Evolutionary conservation across 1,284 basidiomycete species (phyloP).

Genomic region (Puccinia sorghi): DNA sequence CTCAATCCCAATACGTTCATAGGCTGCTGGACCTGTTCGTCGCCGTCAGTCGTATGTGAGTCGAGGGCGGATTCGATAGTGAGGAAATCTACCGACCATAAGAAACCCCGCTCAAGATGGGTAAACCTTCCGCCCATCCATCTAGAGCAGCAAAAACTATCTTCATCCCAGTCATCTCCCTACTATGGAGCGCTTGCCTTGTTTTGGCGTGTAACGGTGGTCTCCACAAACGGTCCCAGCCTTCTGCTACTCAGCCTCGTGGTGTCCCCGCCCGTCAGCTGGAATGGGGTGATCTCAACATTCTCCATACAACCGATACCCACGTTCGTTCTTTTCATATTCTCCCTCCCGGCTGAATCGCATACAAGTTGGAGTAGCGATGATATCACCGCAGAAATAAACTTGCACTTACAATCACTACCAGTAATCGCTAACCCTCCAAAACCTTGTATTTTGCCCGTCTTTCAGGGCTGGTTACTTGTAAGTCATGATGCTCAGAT

Average conservation of each 20-base stretch:
- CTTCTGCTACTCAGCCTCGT: constrained; percentile 24
- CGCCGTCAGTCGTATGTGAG: not conserved
- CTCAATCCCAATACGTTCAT: no score
- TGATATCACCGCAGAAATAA: not conserved
- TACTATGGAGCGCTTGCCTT: not conserved
- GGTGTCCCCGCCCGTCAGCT: constrained; percentile 61
- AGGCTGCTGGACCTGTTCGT: no score
- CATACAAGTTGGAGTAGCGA: not conserved
- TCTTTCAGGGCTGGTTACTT: constrained; percentile 42
- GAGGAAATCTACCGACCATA: not conserved
- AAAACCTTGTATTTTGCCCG: not conserved
- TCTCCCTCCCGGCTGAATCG: not conserved
- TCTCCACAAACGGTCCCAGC: constrained; percentile 36
- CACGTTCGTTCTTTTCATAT: constrained; percentile 62
- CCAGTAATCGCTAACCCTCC: not conserved
- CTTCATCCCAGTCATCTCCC: not conserved
- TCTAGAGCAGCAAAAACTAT: not conserved
- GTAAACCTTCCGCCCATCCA: not conserved
- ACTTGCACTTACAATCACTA: not conserved
- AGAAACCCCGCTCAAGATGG: not conserved
- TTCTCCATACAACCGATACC: constrained; percentile 77
- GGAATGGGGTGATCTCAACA: constrained; percentile 74
- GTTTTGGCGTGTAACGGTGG: not conserved
- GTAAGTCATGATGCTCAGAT: not conserved
- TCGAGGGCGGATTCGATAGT: not conserved